phyloP scores from a whole-genome alignment of 1,139 yeast genomes.

The Yamadazyma friedrichii region DNA sequence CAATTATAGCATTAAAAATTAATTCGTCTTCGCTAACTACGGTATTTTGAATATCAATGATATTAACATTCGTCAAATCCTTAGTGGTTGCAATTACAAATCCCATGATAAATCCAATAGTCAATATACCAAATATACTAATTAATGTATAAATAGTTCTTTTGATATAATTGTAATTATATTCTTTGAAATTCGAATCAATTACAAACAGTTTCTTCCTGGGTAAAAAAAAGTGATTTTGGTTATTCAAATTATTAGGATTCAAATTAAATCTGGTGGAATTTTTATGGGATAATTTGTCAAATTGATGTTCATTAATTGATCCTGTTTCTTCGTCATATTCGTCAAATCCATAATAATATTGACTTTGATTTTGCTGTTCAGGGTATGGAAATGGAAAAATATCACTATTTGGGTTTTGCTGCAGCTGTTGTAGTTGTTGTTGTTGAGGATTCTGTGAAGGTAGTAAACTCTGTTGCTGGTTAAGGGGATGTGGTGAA shows the following conservation, averaged over 20 bases:
- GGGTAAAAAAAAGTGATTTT: slow-evolving; percentile 30
- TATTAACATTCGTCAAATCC: slow-evolving; percentile 67
- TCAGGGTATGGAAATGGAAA: slow-evolving; percentile 61
- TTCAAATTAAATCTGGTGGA: slow-evolving; percentile 11
- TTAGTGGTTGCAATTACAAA: slow-evolving; percentile 84
- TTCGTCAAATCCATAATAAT: slow-evolving; percentile 42
- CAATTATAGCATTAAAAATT: slow-evolving; percentile 72
- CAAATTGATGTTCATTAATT: slow-evolving; percentile 19
- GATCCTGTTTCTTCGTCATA: slow-evolving; percentile 35
- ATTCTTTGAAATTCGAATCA: slow-evolving; percentile 16
- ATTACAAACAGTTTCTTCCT: slow-evolving; percentile 24
- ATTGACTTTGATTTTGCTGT: slow-evolving; percentile 19
- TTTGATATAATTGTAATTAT: slow-evolving; percentile 38
- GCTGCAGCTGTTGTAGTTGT: background rate
- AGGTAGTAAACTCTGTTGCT: background rate
- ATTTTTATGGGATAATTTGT: slow-evolving; percentile 16
- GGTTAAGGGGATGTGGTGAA: background rate
- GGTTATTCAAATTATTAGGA: slow-evolving; percentile 12
- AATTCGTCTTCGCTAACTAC: slow-evolving; percentile 83
- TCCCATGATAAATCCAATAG: slow-evolving; percentile 77
- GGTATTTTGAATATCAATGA: slow-evolving; percentile 63
- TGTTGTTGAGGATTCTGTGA: background rate
- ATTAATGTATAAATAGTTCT: slow-evolving; percentile 57
- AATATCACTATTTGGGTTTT: slow-evolving; percentile 17
- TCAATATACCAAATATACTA: slow-evolving; percentile 52